Conservation (phyloP, 148 eudicot genomes). For the Tetragonia tetragonoides region DNA sequence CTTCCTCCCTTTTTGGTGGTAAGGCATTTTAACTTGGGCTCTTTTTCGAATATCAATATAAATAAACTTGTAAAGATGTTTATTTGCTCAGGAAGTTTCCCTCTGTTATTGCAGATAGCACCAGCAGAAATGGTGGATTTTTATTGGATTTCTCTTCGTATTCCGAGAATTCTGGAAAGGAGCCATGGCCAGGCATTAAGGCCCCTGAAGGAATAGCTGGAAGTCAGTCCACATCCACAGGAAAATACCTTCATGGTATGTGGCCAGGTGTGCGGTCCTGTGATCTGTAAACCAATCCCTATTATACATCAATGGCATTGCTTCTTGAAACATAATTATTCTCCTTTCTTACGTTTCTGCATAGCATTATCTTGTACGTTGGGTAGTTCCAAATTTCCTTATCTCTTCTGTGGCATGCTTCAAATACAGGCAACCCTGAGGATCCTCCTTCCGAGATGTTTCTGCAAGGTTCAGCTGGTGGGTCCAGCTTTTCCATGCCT, state of each 20-base stretch:
- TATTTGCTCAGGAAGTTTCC: not conserved
- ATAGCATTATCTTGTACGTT: no score
- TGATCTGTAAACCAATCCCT: not conserved
- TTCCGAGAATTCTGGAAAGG: conserved; percentile 39
- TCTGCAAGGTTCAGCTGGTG: conserved; percentile 46
- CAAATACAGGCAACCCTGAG: conserved; percentile 38
- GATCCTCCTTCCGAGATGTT: conserved; percentile 37
- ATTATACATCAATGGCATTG: not conserved
- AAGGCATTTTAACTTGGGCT: conserved; percentile 10
- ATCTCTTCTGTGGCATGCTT: conserved; percentile 4
- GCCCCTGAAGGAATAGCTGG: conserved; percentile 39
- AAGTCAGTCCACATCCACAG: conserved; percentile 33
- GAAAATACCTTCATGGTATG: conserved; percentile 39
- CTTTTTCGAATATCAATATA: not conserved
- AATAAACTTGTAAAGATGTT: not conserved
- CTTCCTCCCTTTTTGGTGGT: conserved; percentile 59
- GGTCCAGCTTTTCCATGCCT: conserved; percentile 38
- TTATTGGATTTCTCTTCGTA: conserved; percentile 69
- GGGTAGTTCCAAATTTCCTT: not conserved
- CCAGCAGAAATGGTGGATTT: conserved; percentile 52
- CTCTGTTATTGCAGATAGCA: conserved; percentile 40
- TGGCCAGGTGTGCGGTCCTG: conserved; percentile 39
- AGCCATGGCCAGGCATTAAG: conserved; percentile 48
- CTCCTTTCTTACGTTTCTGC: no score
- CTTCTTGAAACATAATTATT: not conserved